Percentiles rank a stretch among this genome's conserved stretches.
Evolutionary conservation across 2,329 filamentous ascomycete genomes (phyloP).

Genomic region (Geosmithia flava): DNA sequence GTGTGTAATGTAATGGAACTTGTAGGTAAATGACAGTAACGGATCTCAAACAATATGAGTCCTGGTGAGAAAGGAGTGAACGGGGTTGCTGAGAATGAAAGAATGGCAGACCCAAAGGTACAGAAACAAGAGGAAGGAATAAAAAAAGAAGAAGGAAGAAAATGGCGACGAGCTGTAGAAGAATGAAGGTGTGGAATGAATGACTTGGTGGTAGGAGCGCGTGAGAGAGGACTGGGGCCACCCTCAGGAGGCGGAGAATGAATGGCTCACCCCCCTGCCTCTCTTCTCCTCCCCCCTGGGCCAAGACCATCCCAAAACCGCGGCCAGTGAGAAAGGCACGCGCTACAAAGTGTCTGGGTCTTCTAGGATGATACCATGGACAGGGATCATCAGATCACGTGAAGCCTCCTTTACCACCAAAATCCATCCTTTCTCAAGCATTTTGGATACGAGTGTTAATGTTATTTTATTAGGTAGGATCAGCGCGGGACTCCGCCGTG

Average conservation of each 20-base stretch:
- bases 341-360: not conserved
- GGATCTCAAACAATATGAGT: not conserved
- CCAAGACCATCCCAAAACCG: too few species aligned
- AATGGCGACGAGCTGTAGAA: not conserved
- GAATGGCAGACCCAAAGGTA: not conserved
- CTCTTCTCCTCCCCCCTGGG: not conserved
- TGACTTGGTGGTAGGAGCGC: not conserved
- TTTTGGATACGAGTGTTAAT: not conserved
- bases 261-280: not conserved
- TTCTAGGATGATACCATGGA: not conserved
- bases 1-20: not conserved
- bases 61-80: slow-evolving; percentile 1
- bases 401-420: not conserved
- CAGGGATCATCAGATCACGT: not conserved
- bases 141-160: not conserved
- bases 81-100: slow-evolving; percentile 1
- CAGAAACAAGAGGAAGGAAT: not conserved
- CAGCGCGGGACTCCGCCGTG: not conserved
- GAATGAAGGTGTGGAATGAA: slow-evolving; percentile 1
- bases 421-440: not conserved
- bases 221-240: not conserved
- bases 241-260: not conserved
- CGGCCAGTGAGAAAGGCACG: too few species aligned
- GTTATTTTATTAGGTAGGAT: not conserved
- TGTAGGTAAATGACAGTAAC: not conserved